Conservation (phyloP, 768 basidiomycete species). For the Sarcodon aspratus region DNA sequence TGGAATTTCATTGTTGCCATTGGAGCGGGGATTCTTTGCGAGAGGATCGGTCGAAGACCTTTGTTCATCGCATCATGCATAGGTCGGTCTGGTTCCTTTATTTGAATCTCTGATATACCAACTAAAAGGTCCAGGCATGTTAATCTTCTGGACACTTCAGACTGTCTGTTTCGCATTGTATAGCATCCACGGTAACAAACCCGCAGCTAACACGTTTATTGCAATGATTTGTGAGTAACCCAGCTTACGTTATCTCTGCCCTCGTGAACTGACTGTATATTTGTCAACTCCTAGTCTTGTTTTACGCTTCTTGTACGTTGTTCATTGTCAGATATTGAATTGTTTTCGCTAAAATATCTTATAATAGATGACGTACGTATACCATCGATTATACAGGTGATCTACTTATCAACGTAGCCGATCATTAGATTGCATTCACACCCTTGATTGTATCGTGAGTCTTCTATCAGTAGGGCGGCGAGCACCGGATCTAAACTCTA, state of each 20-base stretch:
- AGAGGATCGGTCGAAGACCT: slow-evolving; percentile 35
- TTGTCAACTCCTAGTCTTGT: slow-evolving; percentile 18
- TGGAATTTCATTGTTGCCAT: slow-evolving; percentile 47
- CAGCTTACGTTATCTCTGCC: background rate
- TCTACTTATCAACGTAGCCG: background rate
- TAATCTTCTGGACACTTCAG: slow-evolving; percentile 27
- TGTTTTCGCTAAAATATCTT: background rate
- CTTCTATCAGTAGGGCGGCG: background rate
- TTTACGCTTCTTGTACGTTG: slow-evolving; percentile 24
- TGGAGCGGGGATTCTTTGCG: slow-evolving; percentile 34
- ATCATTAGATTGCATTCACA: slow-evolving; percentile 23
- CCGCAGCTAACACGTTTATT: slow-evolving; percentile 30
- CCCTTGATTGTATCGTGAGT: slow-evolving; percentile 28
- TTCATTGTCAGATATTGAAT: background rate
- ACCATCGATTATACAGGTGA: background rate
- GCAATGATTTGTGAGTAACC: slow-evolving; percentile 30
- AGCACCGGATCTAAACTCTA: background rate
- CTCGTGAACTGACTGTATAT: background rate
- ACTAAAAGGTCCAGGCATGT: slow-evolving; percentile 20
- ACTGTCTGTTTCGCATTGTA: slow-evolving; percentile 24
- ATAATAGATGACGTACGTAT: background rate
- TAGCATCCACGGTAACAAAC: slow-evolving; percentile 12
- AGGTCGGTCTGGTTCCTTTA: slow-evolving; percentile 15
- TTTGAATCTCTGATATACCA: background rate
- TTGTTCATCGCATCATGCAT: slow-evolving; percentile 37